Base-by-base conservation (phyloP, 176 grass and related monocot genomes). In the Hyparrhenia diplandra region DNA sequence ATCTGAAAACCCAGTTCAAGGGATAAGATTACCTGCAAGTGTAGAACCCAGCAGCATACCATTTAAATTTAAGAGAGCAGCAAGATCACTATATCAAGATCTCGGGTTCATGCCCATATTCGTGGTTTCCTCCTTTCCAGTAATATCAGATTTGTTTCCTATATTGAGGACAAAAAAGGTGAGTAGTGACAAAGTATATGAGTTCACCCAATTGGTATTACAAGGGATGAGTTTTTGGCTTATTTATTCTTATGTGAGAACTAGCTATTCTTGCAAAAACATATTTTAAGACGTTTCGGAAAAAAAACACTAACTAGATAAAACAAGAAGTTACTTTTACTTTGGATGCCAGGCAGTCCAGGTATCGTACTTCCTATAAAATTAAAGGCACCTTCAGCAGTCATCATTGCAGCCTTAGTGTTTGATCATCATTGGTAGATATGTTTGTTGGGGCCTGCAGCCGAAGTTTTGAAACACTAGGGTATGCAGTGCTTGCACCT, bases 1-100 rank as follows among this genome's bases (percentile, higher is more conserved):
- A 66, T 41, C 23, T 55, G 9, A 80, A 58, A 41, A 21, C 1
- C 1, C 5, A 74, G 35, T 57, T 16, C 16, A 37, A 25, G 25
- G 47, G 70, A 52, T 17, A 32, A 51, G 17, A 42, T 90, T 88
- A 90, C 94, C 94, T 97, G 83, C 88, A 80, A 76, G 94, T 94
- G 68, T 92, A 79, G 79, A 97, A 97, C 20, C 94, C 94, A 80
- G 94, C 91, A 41, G 87, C 87, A 88, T 88, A 97, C 91, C 94
- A 94, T 69, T n/a, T 69, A 91, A 85, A 84, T 85, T 92, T 46
- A 97, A 81, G 76, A 97, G 85, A 73, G 64, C 79, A 65, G 86
- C 67, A 65, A 94, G 91, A 88, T 90, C 91, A 42, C 75, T n/a
- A n/a, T 80, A 78, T 90, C 65, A 23, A 84, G 85, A 75, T 78